Base-by-base conservation (phyloP, 2,329 filamentous ascomycete species). In the Fusarium dlaminii region DNA sequence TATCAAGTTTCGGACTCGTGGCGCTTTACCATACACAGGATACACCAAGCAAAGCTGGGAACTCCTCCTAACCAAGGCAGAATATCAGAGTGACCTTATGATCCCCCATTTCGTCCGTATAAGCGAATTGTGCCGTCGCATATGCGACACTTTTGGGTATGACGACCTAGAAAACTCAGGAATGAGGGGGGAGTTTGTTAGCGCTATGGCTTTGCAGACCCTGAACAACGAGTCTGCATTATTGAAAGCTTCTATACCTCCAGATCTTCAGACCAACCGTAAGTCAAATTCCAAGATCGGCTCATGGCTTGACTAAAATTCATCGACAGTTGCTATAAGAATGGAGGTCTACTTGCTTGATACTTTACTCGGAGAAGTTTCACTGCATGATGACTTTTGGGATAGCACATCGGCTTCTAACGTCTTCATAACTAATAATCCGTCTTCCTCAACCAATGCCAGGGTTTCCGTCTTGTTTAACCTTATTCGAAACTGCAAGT, bases 311-410 rank as follows among this genome's bases (percentile, higher is more conserved):
- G 4, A 13, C 22, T 34, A 7, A 14, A 5, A 15, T 6, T 12
- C 2, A 7, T 10, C 6, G 22, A n/a, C 8, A 68, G 66, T 68
- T 32, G 32, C 66, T 20, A 30, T 68, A 6, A 62, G 42, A 29
- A 42, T 68, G 9, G 66, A 68, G 20, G 18, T 63, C 5, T 32
- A 49, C 40, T 39, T 68, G 8, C 66, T 68, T 4, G 55, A 68
- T 17, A 68, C 64, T 8, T 34, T 68, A 8, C 60, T 68, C 34
- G 27, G 55, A 8, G 66, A 68, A 40, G 66, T 63, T 5, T 46
- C 66, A 7, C 12, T 68, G 3, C 66, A 68, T 12, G 66, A 68
- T 8, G 66, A 68, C 27, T 68, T 68, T 13, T 68, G 66, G 66
- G 46, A 63, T 27, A 49, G 8, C 17, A 55, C 64, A 17, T 20